These are phyloP conservation scores for Suhomyces canberraensis DNA, from an alignment of 805 yeast genomes.

Conservation along the genomic window DNA sequence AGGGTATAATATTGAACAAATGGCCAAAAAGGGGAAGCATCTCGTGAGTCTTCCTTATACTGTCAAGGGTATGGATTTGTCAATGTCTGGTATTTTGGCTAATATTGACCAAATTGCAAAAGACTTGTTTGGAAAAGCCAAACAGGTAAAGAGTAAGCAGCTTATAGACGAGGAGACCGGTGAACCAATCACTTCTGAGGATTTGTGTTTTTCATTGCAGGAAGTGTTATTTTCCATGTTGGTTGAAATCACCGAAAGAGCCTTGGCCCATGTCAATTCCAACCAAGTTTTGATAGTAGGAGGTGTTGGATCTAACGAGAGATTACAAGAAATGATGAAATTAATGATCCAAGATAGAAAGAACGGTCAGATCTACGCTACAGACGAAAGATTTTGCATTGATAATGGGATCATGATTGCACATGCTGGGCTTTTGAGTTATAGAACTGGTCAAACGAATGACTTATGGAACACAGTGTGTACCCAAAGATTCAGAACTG, in stretches of 20 bases:
- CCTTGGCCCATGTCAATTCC: constrained; percentile 95
- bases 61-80: constrained; percentile 96
- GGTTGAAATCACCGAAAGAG: constrained; percentile 96
- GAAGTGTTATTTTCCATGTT: constrained; percentile 93
- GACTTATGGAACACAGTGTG: constrained; percentile 72
- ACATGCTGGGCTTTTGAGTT: constrained; percentile 89
- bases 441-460: constrained; percentile 71
- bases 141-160: constrained; percentile 26
- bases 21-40: constrained; percentile 69
- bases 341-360: constrained; percentile 81
- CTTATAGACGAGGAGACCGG: constrained; percentile 41
- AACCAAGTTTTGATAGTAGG: constrained; percentile 92
- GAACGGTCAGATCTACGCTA: constrained; percentile 85
- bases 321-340: constrained; percentile 96
- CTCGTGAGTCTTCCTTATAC: constrained; percentile 86
- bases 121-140: constrained; percentile 52
- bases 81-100: constrained; percentile 94
- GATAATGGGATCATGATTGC: constrained; percentile 99
- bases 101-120: constrained; percentile 77
- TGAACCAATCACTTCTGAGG: constrained; percentile 69
- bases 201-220: constrained; percentile 88
- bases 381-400: constrained; percentile 95
- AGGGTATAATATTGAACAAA: constrained; percentile 93
- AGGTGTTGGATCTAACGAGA: constrained; percentile 94
- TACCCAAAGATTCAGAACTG: constrained; percentile 91